Conservation (phyloP, 768 basidiomycete species). For the Pulveroboletus ravenelii region DNA sequence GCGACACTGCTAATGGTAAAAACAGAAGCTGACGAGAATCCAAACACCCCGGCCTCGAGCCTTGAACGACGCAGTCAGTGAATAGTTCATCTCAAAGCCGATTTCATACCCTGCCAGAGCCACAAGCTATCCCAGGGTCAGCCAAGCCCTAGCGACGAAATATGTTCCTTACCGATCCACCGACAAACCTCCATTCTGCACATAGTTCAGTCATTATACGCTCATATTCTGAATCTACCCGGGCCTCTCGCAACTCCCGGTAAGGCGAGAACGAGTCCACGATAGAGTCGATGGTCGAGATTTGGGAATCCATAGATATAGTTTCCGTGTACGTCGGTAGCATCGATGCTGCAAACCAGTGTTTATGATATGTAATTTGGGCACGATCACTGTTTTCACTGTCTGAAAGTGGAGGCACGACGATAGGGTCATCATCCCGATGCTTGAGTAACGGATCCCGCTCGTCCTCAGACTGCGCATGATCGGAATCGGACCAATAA, state of each 20-base stretch:
- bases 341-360: slow-evolving; percentile 36
- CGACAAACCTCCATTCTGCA: slow-evolving; percentile 62
- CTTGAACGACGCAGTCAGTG: slow-evolving; percentile 16
- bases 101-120: slow-evolving; percentile 52
- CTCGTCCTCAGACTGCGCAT: slow-evolving; percentile 16
- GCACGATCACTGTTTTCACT: slow-evolving; percentile 2
- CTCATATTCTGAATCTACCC: slow-evolving; percentile 46
- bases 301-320: slow-evolving; percentile 26
- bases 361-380: slow-evolving; percentile 3
- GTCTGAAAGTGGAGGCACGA: slow-evolving; percentile 21
- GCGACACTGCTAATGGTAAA: slow-evolving; percentile 48
- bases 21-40: slow-evolving; percentile 49
- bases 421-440: slow-evolving; percentile 4
- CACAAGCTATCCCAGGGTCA: slow-evolving; percentile 40
- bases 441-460: slow-evolving; percentile 12
- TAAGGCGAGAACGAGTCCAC: slow-evolving; percentile 55
- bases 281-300: slow-evolving; percentile 32
- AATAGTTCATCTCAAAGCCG: neutral
- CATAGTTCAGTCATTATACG: slow-evolving; percentile 43
- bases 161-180: slow-evolving; percentile 46
- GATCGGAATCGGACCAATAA: slow-evolving; percentile 24
- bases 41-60: slow-evolving; percentile 56
- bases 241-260: slow-evolving; percentile 42
- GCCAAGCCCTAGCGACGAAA: neutral
- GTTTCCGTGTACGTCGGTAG: slow-evolving; percentile 44